Percentiles rank a stretch among this genome's conserved stretches.
phyloP scores from a whole-genome alignment of 257 asterid species.

The Jasminum sambac region DNA sequence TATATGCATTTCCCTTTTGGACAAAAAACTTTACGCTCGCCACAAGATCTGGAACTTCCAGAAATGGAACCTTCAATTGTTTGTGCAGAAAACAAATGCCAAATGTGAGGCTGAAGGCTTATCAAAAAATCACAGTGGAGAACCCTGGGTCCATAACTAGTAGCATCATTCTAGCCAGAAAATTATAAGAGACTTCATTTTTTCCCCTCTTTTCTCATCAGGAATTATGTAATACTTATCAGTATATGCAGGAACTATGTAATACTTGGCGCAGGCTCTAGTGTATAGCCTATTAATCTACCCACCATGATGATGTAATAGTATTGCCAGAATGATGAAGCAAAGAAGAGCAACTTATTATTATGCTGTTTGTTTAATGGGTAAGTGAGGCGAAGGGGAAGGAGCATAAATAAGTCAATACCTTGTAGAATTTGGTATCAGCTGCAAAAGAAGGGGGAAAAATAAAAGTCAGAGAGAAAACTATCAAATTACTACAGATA shows the following conservation, averaged over 20 bases:
- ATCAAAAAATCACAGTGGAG: slow-evolving; percentile 11
- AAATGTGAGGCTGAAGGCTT: not conserved
- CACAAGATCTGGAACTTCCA: slow-evolving; percentile 94
- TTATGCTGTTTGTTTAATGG: slow-evolving; percentile 18
- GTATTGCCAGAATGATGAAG: slow-evolving; percentile 19
- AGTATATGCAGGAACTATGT: slow-evolving; percentile 5
- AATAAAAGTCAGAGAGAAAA: slow-evolving; percentile 9
- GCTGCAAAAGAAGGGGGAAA: slow-evolving; percentile 46
- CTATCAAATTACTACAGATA: slow-evolving; percentile 6
- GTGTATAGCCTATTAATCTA: slow-evolving; percentile 6
- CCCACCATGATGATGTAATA: slow-evolving; percentile 13
- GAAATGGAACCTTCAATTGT: slow-evolving; percentile 83
- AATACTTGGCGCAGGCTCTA: no score
- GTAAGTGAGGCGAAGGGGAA: slow-evolving; percentile 18
- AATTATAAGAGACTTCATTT: not conserved
- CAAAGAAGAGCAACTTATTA: slow-evolving; percentile 11
- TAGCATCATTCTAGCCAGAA: not conserved
- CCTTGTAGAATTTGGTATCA: slow-evolving; percentile 82
- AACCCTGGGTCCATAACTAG: slow-evolving; percentile 3
- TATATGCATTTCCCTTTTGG: slow-evolving; percentile 83
- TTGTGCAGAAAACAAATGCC: slow-evolving; percentile 19
- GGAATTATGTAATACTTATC: not conserved
- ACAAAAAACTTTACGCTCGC: slow-evolving; percentile 78
- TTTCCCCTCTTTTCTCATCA: not conserved
- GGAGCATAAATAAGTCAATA: slow-evolving; percentile 26